A percentile compares a stretch with the other conserved stretches of the same genome.
Evolutionary conservation across 2,329 filamentous ascomycete species (phyloP).

Genomic region (Fusarium chlamydosporum): DNA sequence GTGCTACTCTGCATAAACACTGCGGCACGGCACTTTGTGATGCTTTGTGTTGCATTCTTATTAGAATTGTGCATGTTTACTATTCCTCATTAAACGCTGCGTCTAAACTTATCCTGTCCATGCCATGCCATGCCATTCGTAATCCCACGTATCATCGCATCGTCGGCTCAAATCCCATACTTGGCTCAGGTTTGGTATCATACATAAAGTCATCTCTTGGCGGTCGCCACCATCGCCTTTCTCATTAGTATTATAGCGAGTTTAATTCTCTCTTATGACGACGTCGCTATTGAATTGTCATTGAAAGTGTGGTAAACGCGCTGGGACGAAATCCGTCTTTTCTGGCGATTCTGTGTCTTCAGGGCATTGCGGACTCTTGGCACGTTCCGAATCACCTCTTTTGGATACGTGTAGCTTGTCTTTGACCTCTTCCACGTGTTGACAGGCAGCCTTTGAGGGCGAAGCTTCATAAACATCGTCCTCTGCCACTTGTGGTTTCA

Average conservation of each 20-base stretch:
- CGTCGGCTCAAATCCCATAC: conserved; percentile 24
- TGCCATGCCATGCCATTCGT: neutral
- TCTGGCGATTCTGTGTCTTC: conserved; percentile 27
- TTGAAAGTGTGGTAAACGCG: conserved; percentile 69
- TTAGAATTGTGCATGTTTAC: conserved; percentile 10
- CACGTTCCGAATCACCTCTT: conserved; percentile 38
- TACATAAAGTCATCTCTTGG: conserved; percentile 41
- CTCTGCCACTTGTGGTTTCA: conserved; percentile 52
- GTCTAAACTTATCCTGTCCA: conserved; percentile 18
- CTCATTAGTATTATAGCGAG: conserved; percentile 41
- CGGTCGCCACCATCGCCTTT: conserved; percentile 22
- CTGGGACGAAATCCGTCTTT: conserved; percentile 66
- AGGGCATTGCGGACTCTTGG: conserved; percentile 38
- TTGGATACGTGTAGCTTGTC: conserved; percentile 14
- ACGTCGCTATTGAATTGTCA: conserved; percentile 60
- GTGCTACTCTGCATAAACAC: conserved; percentile 18
- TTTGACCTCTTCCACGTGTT: conserved; percentile 26
- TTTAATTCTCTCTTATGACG: conserved; percentile 1
- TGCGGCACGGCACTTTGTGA: neutral
- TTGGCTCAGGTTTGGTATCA: conserved; percentile 48
- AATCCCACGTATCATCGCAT: conserved; percentile 17
- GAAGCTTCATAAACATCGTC: conserved; percentile 52
- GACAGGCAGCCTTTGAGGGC: conserved; percentile 26
- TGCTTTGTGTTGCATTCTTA: neutral
- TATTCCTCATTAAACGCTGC: conserved; percentile 9